Conservation (phyloP, 1,284 basidiomycete genomes). For the Sporisorium exsertum region DNA sequence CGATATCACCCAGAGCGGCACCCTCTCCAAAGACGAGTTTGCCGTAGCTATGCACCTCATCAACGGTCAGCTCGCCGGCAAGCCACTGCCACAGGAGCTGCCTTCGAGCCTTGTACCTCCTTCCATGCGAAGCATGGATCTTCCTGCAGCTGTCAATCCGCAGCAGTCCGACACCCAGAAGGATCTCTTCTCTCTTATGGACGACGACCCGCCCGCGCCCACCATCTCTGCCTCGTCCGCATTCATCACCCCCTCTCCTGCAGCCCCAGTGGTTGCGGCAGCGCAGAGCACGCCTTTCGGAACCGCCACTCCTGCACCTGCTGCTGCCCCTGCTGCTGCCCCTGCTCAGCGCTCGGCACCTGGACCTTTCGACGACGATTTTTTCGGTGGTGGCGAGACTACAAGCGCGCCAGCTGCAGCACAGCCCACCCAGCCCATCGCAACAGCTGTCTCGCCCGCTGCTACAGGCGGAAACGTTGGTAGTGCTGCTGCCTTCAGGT, state of each 20-base stretch:
- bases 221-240: conserved; percentile 60
- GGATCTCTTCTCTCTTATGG: conserved; percentile 73
- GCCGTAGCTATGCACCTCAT: conserved; percentile 97
- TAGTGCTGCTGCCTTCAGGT: conserved; percentile 31
- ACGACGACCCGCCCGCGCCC: conserved; percentile 73
- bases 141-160: conserved; percentile 61
- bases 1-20: conserved; percentile 89
- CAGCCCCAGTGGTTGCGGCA: conserved; percentile 35
- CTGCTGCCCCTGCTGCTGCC: conserved; percentile 55
- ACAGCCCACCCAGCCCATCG: conserved; percentile 22
- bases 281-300: conserved; percentile 29
- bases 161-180: conserved; percentile 67
- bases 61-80: conserved; percentile 85
- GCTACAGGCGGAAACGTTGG: conserved; percentile 51
- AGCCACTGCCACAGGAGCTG: conserved; percentile 77
- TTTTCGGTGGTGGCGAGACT: conserved; percentile 39
- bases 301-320: conserved; percentile 68
- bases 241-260: conserved; percentile 50
- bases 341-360: conserved; percentile 70
- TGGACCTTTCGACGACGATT: conserved; percentile 63
- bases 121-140: conserved; percentile 73
- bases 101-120: conserved; percentile 85
- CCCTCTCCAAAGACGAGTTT: conserved; percentile 89
- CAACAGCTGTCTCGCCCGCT: conserved; percentile 51
- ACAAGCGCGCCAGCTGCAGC: conserved; percentile 28